Evolutionary conservation across 805 yeast genomes (phyloP), one percentile per base, ranked within the genome.

Genomic region (Soucietia sequanensis): DNA sequence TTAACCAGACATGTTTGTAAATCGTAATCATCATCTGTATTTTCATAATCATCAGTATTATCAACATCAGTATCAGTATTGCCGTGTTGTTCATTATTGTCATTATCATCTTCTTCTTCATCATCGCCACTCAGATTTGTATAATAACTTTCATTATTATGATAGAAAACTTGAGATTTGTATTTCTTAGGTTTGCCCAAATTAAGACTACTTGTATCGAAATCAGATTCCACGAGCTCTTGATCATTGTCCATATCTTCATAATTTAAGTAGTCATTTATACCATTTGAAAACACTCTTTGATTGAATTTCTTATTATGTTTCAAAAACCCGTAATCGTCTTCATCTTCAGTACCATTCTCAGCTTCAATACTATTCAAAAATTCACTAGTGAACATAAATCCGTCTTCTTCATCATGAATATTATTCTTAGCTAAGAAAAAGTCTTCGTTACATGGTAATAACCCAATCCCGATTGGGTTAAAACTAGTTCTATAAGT

Each of bases 121-220:
- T 38, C 46, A 26, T 41, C 7, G 31, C 30, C 18, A 25, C 19
- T 20, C 22, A 21, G 10, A 19, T 23, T n/a, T 39, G 25, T 1
- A 38, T 21, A 8, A 11, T 21, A 21, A 21, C 23, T 11, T 8
- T 21, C 10, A 21, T 11, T 8, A 36, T 38, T 30, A 21, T 34
- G 30, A 36, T 31, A 26, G 37, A 61, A 60, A 2, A 62, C 57
- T 46, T 63, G 69, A 17, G 70, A 64, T 38, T 58, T 58, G 46
- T 47, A 60, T 44, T 66, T 66, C 47, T 62, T 64, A 15, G 57
- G 41, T 21, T 44, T 47, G 21, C 41, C 48, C 27, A 31, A 21
- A 33, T n/a, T 33, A 23, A 13, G 27, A n/a, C 35, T 34, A 17
- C 15, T 23, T 13, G 33, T 23, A 8, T 39, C 42, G 7, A 11